Evolutionary conservation across 1,139 yeast genomes (phyloP).

Genomic region (Magnusiomyces clavatus): DNA sequence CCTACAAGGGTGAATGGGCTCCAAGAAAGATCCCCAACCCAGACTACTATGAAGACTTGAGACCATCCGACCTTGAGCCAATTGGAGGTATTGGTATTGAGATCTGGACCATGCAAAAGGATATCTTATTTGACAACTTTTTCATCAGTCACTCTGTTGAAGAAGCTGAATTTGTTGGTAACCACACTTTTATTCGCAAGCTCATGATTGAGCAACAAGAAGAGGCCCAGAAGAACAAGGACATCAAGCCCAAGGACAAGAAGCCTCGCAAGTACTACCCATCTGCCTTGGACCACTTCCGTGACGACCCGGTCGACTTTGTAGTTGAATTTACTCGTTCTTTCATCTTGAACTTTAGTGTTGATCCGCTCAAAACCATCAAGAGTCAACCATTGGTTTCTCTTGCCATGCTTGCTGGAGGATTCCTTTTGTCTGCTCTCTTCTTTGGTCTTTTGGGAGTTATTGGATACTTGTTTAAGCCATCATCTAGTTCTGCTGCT

Average conservation of each 20-base stretch:
- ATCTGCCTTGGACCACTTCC: constrained; percentile 25
- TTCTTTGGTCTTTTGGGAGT: constrained; percentile 25
- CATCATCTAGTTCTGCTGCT: constrained; percentile 11
- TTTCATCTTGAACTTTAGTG: constrained; percentile 28
- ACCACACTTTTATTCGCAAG: constrained; percentile 62
- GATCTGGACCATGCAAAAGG: constrained; percentile 77
- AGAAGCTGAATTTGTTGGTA: constrained; percentile 82
- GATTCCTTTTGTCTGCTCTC: constrained; percentile 19
- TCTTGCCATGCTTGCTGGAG: constrained; percentile 22
- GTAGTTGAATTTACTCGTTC: constrained; percentile 24
- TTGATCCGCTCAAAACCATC: constrained; percentile 29
- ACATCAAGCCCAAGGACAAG: constrained; percentile 24
- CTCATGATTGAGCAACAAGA: constrained; percentile 43
- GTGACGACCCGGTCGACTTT: constrained; percentile 32
- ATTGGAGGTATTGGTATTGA: constrained; percentile 85
- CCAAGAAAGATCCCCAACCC: constrained; percentile 66
- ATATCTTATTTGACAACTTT: constrained; percentile 71
- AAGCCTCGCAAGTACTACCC: constrained; percentile 20
- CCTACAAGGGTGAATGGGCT: constrained; percentile 72
- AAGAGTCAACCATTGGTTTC: constrained; percentile 31
- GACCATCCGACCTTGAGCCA: constrained; percentile 55
- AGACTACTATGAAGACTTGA: constrained; percentile 48
- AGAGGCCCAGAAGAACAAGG: constrained; percentile 31
- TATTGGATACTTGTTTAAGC: constrained; percentile 16
- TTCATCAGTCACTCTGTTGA: constrained; percentile 73